Percentiles rank a stretch among this genome's conserved stretches.
These are phyloP conservation scores for Sonneratia alba DNA, from an alignment of 345 rosid genomes.

Conservation along the genomic window DNA sequence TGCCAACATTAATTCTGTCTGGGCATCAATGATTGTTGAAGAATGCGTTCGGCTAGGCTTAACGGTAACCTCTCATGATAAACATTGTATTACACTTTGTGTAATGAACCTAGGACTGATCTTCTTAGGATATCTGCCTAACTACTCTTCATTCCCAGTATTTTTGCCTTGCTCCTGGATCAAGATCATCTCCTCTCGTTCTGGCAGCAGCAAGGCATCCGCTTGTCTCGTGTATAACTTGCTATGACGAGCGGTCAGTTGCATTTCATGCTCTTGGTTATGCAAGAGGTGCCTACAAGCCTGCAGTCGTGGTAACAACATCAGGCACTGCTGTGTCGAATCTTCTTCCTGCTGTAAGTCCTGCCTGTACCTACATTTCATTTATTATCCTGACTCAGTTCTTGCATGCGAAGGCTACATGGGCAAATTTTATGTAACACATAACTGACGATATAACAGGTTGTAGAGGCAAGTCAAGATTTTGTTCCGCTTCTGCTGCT, in stretches of 20 bases:
- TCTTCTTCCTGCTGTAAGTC: slow-evolving; percentile 96
- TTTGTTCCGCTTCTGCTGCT: slow-evolving; percentile 74
- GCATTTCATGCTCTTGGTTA: slow-evolving; percentile 94
- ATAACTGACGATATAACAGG: slow-evolving; percentile 28
- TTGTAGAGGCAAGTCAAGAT: slow-evolving; percentile 97
- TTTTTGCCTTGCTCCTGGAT: slow-evolving; percentile 95
- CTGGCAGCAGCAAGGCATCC: slow-evolving; percentile 87
- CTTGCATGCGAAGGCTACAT: neutral
- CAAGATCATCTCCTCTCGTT: slow-evolving; percentile 91
- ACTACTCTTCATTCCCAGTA: slow-evolving; percentile 45
- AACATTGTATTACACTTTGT: neutral
- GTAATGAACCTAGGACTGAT: slow-evolving; percentile 2
- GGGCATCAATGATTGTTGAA: slow-evolving; percentile 85
- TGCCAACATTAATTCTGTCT: slow-evolving; percentile 66
- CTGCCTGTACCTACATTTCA: too few relatives aligned
- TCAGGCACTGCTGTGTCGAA: slow-evolving; percentile 99
- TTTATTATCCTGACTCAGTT: neutral
- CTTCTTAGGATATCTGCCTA: slow-evolving; percentile 20
- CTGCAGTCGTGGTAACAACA: slow-evolving; percentile 78
- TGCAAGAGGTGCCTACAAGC: slow-evolving; percentile 73
- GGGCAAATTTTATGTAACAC: neutral
- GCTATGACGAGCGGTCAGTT: slow-evolving; percentile 90
- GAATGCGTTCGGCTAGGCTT: slow-evolving; percentile 90
- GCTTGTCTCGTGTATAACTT: slow-evolving; percentile 58
- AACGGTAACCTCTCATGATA: slow-evolving; percentile 38